These are phyloP conservation scores for Hebeloma cylindrosporum DNA, from an alignment of 768 basidiomycete species.

Conservation along the genomic window DNA sequence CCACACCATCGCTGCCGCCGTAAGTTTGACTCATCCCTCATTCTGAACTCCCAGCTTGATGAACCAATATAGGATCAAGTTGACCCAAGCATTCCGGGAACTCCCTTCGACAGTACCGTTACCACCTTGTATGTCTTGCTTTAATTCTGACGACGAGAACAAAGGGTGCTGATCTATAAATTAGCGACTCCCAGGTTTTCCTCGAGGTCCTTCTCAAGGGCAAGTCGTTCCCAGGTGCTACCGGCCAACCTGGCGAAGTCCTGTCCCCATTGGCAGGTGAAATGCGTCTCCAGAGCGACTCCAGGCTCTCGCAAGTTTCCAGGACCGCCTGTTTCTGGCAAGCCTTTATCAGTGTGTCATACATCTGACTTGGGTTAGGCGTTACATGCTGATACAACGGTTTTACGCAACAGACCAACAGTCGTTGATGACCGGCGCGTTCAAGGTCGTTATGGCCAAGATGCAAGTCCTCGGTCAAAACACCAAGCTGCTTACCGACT, in stretches of 20 bases:
- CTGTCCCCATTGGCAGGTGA: conserved; percentile 23
- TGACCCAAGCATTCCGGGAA: conserved; percentile 26
- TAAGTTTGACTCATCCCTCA: background rate
- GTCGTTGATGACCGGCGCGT: conserved; percentile 22
- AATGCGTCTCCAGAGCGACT: conserved; percentile 27
- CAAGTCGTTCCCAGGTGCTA: conserved; percentile 18
- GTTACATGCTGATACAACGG: background rate
- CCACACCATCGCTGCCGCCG: conserved; percentile 30
- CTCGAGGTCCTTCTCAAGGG: conserved; percentile 35
- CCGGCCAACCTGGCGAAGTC: conserved; percentile 23
- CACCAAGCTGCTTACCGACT: conserved; percentile 31
- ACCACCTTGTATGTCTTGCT: conserved; percentile 14
- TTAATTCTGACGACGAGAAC: background rate
- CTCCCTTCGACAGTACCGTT: conserved; percentile 35
- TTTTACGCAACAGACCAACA: conserved; percentile 21
- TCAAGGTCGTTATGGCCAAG: conserved; percentile 35
- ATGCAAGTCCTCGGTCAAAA: conserved; percentile 34
- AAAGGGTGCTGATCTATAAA: background rate
- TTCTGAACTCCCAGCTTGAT: background rate
- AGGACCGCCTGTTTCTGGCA: conserved; percentile 28
- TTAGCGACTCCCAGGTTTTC: conserved; percentile 35
- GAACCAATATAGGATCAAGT: conserved; percentile 21
- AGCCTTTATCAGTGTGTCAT: conserved; percentile 17
- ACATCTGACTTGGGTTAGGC: no score
- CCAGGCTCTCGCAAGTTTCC: conserved; percentile 22